Conservation (phyloP, 345 rosid genomes). For the Rhizophora mangle region DNA sequence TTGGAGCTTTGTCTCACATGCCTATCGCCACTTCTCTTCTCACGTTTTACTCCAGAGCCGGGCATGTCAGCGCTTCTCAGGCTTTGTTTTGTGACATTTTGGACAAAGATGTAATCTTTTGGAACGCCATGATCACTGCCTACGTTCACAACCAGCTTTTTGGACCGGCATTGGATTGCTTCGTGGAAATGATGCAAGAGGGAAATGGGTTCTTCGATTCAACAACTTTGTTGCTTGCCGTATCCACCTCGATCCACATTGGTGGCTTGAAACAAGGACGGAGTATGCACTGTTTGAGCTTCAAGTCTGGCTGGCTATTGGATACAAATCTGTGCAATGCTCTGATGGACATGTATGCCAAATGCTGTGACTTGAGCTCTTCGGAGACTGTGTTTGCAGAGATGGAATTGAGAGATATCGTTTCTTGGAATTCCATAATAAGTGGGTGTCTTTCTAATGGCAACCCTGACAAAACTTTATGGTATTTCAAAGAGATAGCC, state of each 20-base stretch:
- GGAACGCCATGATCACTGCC: conserved; percentile 62
- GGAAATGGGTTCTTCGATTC: conserved; percentile 55
- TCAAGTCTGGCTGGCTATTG: conserved; percentile 41
- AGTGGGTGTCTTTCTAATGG: conserved; percentile 45
- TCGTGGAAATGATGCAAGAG: conserved; percentile 37
- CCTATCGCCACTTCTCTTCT: conserved; percentile 47
- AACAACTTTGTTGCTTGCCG: conserved; percentile 45
- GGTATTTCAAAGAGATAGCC: conserved; percentile 42
- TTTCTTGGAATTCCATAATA: conserved; percentile 64
- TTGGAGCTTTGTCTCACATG: conserved; percentile 45
- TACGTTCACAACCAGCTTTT: conserved; percentile 37
- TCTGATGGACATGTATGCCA: conserved; percentile 53
- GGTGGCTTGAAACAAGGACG: conserved; percentile 26
- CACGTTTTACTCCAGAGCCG: conserved; percentile 40
- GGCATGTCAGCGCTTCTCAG: conserved; percentile 31
- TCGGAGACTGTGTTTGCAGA: conserved; percentile 36
- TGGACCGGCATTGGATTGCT: conserved; percentile 31
- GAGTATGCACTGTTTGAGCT: conserved; percentile 41
- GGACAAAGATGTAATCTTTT: conserved; percentile 47
- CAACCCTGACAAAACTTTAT: conserved; percentile 38
- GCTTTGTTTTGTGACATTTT: conserved; percentile 40
- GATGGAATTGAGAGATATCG: conserved; percentile 40
- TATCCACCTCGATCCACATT: conserved; percentile 31
- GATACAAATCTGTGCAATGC: conserved; percentile 48
- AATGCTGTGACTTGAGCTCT: conserved; percentile 47